Evolutionary conservation across 2,329 filamentous ascomycete species (phyloP).

Genomic region (Sarocladium strictum): DNA sequence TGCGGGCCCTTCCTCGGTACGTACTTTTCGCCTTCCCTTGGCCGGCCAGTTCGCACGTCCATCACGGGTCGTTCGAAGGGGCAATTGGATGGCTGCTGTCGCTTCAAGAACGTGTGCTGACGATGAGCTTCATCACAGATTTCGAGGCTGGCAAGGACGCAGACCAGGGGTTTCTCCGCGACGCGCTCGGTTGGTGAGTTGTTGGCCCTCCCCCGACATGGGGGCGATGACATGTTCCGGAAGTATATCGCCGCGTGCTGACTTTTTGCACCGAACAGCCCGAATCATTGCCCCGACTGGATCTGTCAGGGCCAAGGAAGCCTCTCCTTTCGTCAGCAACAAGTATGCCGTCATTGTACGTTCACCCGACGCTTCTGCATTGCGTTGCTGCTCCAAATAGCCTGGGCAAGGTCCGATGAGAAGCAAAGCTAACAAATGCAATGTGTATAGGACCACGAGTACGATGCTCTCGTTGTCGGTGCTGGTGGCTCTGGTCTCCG

Average conservation of each 20-base stretch:
- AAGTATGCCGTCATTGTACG: constrained; percentile 93
- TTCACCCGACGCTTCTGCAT: constrained; percentile 16
- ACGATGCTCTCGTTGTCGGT: constrained; percentile 92
- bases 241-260: constrained; percentile 4
- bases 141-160: constrained; percentile 54
- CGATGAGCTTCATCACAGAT: constrained; percentile 44
- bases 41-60: constrained; percentile 13
- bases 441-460: constrained; percentile 80
- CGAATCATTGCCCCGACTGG: constrained; percentile 74
- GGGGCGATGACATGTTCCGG: not conserved
- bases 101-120: not conserved
- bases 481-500: constrained; percentile 77
- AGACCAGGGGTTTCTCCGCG: constrained; percentile 78
- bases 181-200: constrained; percentile 70
- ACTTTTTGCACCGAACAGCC: constrained; percentile 51
- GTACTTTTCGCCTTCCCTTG: constrained; percentile 24
- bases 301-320: constrained; percentile 88
- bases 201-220: constrained; percentile 21
- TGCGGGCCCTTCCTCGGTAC: constrained; percentile 45
- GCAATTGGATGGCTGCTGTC: not conserved
- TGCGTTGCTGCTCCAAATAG: not conserved
- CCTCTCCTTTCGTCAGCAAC: constrained; percentile 74
- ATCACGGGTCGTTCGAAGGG: not conserved
- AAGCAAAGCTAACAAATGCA: constrained; percentile 17
- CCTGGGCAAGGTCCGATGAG: not conserved